Conservation (phyloP, 176 grass and related monocot species). For the Pontederia paniculata region DNA sequence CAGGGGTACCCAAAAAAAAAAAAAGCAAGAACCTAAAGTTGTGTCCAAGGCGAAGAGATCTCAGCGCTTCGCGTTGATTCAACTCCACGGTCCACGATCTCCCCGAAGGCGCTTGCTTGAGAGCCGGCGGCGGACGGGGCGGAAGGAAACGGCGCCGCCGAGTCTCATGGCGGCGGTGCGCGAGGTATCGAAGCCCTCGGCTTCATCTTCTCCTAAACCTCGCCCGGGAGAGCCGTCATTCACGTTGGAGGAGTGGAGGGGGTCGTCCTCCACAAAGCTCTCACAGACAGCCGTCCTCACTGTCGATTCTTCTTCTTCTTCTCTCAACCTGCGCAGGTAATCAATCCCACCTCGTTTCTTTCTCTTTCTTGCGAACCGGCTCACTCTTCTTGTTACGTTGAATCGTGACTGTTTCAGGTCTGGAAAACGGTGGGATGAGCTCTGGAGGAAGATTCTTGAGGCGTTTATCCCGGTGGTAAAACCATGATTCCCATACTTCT, state of each 20-base stretch:
- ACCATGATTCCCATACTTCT: background rate
- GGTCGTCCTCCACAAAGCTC: slow-evolving; percentile 58
- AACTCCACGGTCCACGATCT: too few relatives aligned
- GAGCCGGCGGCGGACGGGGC: too few relatives aligned
- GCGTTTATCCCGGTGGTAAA: slow-evolving; percentile 85
- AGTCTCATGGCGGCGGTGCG: too few relatives aligned
- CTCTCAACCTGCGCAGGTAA: slow-evolving; percentile 45
- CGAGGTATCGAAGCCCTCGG: too few relatives aligned
- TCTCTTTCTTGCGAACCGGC: background rate
- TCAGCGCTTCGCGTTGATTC: too few relatives aligned
- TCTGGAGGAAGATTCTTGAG: slow-evolving; percentile 56
- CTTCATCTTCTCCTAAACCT: too few relatives aligned
- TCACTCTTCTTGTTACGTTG: background rate
- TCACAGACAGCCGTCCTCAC: slow-evolving; percentile 74
- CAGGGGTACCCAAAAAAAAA: too few relatives aligned
- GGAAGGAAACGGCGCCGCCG: too few relatives aligned
- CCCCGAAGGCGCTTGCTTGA: too few relatives aligned
- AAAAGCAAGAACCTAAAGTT: too few relatives aligned
- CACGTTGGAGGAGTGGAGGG: slow-evolving; percentile 92
- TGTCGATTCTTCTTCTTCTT: slow-evolving; percentile 54
- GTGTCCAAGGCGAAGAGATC: too few relatives aligned
- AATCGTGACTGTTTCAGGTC: slow-evolving; percentile 24
- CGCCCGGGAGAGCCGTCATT: slow-evolving; percentile 17
- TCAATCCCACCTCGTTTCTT: background rate
- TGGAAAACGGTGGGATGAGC: slow-evolving; percentile 51